These are phyloP conservation scores for Raddia distichophylla DNA, from an alignment of 176 grass and related monocot genomes.

Conservation along the genomic window DNA sequence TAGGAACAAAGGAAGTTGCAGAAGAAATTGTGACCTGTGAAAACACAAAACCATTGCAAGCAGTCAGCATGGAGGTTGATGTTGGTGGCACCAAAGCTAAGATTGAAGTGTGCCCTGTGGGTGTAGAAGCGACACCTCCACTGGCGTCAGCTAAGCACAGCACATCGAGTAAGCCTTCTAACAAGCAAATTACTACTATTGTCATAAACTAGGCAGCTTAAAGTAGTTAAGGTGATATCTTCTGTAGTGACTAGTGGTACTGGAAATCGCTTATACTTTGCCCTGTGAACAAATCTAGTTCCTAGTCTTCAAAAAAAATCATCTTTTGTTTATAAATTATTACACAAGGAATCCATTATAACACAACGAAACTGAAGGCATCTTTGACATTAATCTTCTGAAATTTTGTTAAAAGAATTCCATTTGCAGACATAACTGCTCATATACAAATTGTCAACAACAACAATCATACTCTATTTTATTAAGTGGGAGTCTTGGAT, in stretches of 20 bases:
- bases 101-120: slow-evolving; percentile 32
- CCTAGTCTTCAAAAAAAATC: not conserved
- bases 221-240: slow-evolving; percentile 14
- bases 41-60: slow-evolving; percentile 29
- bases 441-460: not conserved
- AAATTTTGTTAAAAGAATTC: slow-evolving; percentile 4
- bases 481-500: not conserved
- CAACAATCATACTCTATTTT: not conserved
- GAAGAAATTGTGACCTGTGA: slow-evolving; percentile 35
- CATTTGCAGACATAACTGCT: not conserved
- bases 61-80: slow-evolving; percentile 62
- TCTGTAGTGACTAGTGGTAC: slow-evolving; percentile 15
- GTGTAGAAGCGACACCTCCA: slow-evolving; percentile 31
- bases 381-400: not conserved
- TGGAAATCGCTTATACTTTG: not conserved
- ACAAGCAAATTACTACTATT: slow-evolving; percentile 44
- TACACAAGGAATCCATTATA: not conserved
- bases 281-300: slow-evolving; percentile 17
- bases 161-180: slow-evolving; percentile 50
- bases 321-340: slow-evolving; percentile 16
- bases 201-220: slow-evolving; percentile 42
- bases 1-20: slow-evolving; percentile 54
- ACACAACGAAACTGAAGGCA: too few species aligned
- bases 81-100: slow-evolving; percentile 33
- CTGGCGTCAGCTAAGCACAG: slow-evolving; percentile 12